A percentile compares a stretch with the other conserved stretches of the same genome.
These are phyloP conservation scores for Leishmania amazonensis DNA, from an alignment of 208 protist species.

Conservation along the genomic window DNA sequence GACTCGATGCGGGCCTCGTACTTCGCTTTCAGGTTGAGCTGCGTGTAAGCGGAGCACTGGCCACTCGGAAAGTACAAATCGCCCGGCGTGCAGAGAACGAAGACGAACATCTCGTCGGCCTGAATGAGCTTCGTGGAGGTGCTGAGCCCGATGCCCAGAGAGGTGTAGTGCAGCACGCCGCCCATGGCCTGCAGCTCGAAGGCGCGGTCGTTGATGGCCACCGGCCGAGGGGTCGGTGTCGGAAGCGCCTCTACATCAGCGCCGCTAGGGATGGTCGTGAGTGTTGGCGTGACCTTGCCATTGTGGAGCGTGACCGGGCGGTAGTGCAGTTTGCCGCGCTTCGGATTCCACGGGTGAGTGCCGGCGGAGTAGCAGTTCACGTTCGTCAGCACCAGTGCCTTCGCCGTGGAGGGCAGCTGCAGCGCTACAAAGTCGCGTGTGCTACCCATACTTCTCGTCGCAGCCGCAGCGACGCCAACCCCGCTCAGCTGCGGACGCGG, in stretches of 20 bases:
- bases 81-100: constrained; percentile 77
- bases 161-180: constrained; percentile 65
- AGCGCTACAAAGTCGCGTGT: constrained; percentile 34
- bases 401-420: constrained; percentile 51
- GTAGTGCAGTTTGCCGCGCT: constrained; percentile 38
- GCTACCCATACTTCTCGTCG: background rate
- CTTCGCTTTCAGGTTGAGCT: constrained; percentile 23
- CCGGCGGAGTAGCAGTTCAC: constrained; percentile 80
- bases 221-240: constrained; percentile 16
- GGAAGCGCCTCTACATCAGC: background rate
- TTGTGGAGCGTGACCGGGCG: constrained; percentile 39
- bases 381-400: constrained; percentile 80
- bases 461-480: background rate
- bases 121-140: constrained; percentile 68
- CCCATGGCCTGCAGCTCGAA: constrained; percentile 85
- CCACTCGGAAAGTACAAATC: constrained; percentile 41
- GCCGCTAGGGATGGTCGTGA: background rate
- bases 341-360: constrained; percentile 56
- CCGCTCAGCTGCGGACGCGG: constrained; percentile 28
- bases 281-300: constrained; percentile 7
- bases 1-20: constrained; percentile 22
- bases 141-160: constrained; percentile 52
- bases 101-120: constrained; percentile 65
- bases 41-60: constrained; percentile 35
- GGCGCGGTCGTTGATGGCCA: constrained; percentile 74